These are phyloP conservation scores for Dendrobium catenatum DNA, from an alignment of 106 monocot genomes.

Conservation along the genomic window DNA sequence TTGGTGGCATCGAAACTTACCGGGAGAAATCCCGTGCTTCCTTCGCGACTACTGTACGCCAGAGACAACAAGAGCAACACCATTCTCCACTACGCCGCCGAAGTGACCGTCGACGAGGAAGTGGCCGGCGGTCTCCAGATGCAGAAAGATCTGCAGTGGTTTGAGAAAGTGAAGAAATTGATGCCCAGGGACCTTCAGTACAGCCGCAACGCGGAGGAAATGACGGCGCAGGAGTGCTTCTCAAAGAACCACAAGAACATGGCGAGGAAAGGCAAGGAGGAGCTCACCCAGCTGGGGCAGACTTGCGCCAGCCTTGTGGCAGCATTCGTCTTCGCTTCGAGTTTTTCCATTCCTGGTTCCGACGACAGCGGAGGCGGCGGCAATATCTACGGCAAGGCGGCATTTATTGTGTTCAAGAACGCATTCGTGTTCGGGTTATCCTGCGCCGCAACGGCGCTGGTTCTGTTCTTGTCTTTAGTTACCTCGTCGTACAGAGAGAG, in stretches of 20 bases:
- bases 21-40: constrained; percentile 12
- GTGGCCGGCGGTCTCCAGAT: constrained; percentile 15
- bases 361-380: constrained; percentile 2
- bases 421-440: constrained; percentile 31
- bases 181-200: constrained; percentile 23
- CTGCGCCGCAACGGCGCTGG: constrained; percentile 24
- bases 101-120: neutral
- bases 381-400: constrained; percentile 9
- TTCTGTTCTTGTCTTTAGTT: constrained; percentile 30
- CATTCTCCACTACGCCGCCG: constrained; percentile 27
- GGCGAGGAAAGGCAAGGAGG: constrained; percentile 12
- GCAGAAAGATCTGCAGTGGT: constrained; percentile 24
- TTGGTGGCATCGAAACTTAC: constrained; percentile 5
- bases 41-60: constrained; percentile 13
- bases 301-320: constrained; percentile 28
- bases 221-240: constrained; percentile 32
- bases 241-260: constrained; percentile 17
- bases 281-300: constrained; percentile 24
- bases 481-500: constrained; percentile 20
- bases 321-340: constrained; percentile 34
- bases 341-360: constrained; percentile 21
- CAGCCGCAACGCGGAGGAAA: constrained; percentile 22
- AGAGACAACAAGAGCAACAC: constrained; percentile 11
- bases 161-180: constrained; percentile 21
- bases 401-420: constrained; percentile 30